Evolutionary conservation across 2,329 filamentous ascomycete species (phyloP), one percentile per base, ranked within the genome.

Genomic region (Phialocephala subalpina): DNA sequence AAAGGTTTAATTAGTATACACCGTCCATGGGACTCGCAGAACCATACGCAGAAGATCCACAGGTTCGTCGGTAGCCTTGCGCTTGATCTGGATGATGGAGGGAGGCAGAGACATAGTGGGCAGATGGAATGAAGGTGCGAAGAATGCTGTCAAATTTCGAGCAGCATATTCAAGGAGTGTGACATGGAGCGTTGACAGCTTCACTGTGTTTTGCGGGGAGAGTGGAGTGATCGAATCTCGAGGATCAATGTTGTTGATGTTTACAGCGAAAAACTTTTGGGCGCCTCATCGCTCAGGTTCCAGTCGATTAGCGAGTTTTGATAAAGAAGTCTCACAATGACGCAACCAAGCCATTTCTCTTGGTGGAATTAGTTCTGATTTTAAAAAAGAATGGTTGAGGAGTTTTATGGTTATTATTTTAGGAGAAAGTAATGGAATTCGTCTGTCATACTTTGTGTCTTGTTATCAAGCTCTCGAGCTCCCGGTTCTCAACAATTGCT

Each of bases 1-100:
- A 40, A 25, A 36, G 1, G 1, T 16, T 2, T 40, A 29, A 49
- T 66, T 62, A 52, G 57, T 18, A 27, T 65, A 16, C 42, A 12
- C 16, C 12, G 49, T 56, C n/a, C 20, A 25, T 16, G 47, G 9
- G 40, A 22, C 36, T 40, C 27, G 18, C 12, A 35, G n/a, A 22
- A 64, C 38, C 73, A 65, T 73, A 77, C 76, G 75, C 11, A 77
- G 71, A 55, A 73, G 70, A 5, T 77, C 75, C 29, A 77, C 73
- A 18, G 76, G 76, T 18, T 76, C 73, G 58, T 77, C 76, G 11
- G 72, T 76, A 25, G 67, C 66, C 66, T 76, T 77, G 49, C 76
- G 69, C 69, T 77, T 77, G 66, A 77, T 73, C 29, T 71, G 70
- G n/a, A 77, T 67, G 8, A 69, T 71, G 18, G 55, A 64, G 35